Evolutionary conservation across 139 green algal species (phyloP).

Genomic region (Zygnema cylindricum): DNA sequence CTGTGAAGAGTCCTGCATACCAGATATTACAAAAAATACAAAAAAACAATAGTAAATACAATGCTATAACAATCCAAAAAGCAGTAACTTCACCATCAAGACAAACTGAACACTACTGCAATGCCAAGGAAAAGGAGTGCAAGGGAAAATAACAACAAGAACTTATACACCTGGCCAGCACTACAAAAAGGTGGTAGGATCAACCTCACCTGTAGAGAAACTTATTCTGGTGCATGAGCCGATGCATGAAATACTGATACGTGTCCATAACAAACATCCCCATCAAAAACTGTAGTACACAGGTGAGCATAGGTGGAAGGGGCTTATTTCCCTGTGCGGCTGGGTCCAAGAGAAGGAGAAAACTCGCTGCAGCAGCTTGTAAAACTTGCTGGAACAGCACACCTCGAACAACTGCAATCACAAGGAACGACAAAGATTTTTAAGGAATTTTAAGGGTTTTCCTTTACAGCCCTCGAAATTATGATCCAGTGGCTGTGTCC

Average conservation of each 20-base stretch:
- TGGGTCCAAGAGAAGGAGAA: constrained; percentile 48
- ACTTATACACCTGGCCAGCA: too few species aligned
- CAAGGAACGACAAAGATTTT: not conserved
- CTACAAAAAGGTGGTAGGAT: too few species aligned
- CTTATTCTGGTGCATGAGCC: constrained; percentile 71
- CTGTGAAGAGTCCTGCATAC: constrained; percentile 69
- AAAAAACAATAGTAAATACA: too few species aligned
- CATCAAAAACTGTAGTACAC: constrained; percentile 63
- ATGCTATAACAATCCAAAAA: too few species aligned
- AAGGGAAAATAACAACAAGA: too few species aligned
- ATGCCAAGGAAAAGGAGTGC: too few species aligned
- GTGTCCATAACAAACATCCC: constrained; percentile 77
- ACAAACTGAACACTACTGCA: too few species aligned
- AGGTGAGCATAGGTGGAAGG: not conserved
- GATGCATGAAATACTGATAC: constrained; percentile 77
- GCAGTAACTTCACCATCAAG: too few species aligned
- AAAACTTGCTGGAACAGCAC: constrained; percentile 76
- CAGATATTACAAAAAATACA: not conserved
- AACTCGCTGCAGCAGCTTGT: constrained; percentile 59
- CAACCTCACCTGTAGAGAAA: constrained; percentile 68
- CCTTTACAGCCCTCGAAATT: not conserved
- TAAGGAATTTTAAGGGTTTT: not conserved
- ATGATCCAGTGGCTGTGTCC: too few species aligned
- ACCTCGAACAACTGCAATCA: constrained; percentile 64
- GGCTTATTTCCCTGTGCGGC: not conserved